Conservation (phyloP, 2,329 filamentous ascomycete genomes). For the Paecilomyces sp. region DNA sequence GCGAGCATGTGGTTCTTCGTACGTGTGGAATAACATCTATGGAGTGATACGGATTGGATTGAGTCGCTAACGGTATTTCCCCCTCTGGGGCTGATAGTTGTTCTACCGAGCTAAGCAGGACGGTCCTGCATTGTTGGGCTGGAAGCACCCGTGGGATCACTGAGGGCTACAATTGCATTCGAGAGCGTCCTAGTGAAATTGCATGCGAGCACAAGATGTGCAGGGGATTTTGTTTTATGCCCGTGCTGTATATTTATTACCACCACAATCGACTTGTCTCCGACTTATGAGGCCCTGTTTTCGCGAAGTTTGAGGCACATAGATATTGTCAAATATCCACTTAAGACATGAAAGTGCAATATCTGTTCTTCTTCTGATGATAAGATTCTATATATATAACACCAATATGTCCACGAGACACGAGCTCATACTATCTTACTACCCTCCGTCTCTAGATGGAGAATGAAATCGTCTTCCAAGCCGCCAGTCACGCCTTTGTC, state of each 20-base stretch:
- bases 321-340: neutral
- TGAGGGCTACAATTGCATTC: slow-evolving; percentile 38
- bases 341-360: neutral
- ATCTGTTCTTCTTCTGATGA: neutral
- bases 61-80: slow-evolving; percentile 11
- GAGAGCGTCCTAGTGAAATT: slow-evolving; percentile 1
- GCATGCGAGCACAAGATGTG: neutral
- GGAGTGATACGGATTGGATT: neutral
- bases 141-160: slow-evolving; percentile 96
- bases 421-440: neutral
- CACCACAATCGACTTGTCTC: neutral
- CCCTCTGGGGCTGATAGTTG: slow-evolving; percentile 49
- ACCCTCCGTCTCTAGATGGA: neutral
- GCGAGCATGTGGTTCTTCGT: slow-evolving; percentile 99
- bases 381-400: neutral
- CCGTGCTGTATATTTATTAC: slow-evolving; percentile 4
- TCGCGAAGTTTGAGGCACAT: neutral
- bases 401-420: neutral
- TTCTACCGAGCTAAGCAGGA: slow-evolving; percentile 98
- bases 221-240: neutral
- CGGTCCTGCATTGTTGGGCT: slow-evolving; percentile 80
- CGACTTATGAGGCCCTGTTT: neutral
- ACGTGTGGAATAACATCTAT: slow-evolving; percentile 32
- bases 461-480: neutral
- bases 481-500: neutral